phyloP scores from a whole-genome alignment of 2,329 filamentous ascomycete genomes.

The Dactylonectria estremocensis region DNA sequence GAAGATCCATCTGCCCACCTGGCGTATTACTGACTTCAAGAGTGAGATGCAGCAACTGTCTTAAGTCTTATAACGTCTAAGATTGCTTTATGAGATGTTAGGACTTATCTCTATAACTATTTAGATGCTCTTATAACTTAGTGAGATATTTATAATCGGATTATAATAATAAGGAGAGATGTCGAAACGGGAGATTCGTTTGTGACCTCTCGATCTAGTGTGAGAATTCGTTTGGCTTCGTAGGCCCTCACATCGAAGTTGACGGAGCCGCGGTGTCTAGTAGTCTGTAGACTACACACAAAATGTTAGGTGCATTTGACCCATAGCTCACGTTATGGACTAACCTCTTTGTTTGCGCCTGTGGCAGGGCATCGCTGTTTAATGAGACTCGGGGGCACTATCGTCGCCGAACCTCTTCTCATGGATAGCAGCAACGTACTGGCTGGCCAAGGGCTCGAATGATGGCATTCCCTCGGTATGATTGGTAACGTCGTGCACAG shows the following conservation, averaged over 20 bases:
- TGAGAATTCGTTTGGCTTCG: conserved; percentile 36
- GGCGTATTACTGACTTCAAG: conserved; percentile 21
- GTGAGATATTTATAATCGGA: conserved; percentile 42
- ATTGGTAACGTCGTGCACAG: conserved; percentile 2
- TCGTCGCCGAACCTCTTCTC: conserved; percentile 35
- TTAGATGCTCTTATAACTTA: conserved; percentile 35
- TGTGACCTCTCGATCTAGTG: conserved; percentile 33
- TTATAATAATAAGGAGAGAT: conserved; percentile 31
- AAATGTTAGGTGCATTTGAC: conserved; percentile 38
- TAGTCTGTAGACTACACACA: conserved; percentile 36
- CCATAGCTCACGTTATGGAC: conserved; percentile 28
- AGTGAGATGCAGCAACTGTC: conserved; percentile 20
- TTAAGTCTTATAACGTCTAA: conserved; percentile 27
- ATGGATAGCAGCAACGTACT: background rate
- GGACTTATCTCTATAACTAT: conserved; percentile 32
- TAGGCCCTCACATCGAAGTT: conserved; percentile 39
- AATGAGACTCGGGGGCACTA: no score
- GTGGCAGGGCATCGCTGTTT: conserved; percentile 32
- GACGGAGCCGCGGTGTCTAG: conserved; percentile 33
- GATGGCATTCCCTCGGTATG: background rate
- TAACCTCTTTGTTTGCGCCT: conserved; percentile 44
- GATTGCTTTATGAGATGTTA: conserved; percentile 33
- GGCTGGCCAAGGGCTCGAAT: conserved; percentile 15
- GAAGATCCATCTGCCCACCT: conserved; percentile 22
- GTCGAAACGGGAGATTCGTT: conserved; percentile 34